phyloP scores from a whole-genome alignment of 345 rosid genomes.

The Ricinus communis region DNA sequence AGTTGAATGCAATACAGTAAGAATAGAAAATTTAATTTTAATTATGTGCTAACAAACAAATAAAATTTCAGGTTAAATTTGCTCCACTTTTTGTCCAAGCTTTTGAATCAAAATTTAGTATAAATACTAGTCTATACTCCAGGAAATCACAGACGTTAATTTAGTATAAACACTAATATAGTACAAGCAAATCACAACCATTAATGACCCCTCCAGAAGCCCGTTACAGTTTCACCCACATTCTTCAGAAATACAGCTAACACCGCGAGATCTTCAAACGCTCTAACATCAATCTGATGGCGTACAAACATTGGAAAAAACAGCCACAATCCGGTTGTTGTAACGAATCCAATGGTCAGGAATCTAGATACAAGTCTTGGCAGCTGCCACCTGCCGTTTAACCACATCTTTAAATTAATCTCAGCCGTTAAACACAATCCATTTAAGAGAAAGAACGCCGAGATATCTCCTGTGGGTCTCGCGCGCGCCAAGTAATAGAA shows the following conservation, averaged over 20 bases:
- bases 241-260: constrained; percentile 19
- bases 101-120: too few species aligned
- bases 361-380: constrained; percentile 16
- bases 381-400: constrained; percentile 11
- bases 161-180: too few species aligned
- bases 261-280: constrained; percentile 46
- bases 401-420: constrained; percentile 25
- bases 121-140: too few species aligned
- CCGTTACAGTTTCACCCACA: background rate
- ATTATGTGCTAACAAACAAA: too few species aligned
- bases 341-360: constrained; percentile 33
- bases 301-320: constrained; percentile 35
- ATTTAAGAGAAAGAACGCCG: constrained; percentile 54
- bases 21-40: too few species aligned
- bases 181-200: background rate
- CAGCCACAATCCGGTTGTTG: constrained; percentile 29
- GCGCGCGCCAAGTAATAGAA: constrained; percentile 54
- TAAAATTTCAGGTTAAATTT: too few species aligned
- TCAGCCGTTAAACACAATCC: constrained; percentile 36
- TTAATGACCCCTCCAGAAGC: background rate
- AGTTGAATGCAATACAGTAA: too few species aligned
- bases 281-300: constrained; percentile 23
- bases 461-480: constrained; percentile 49
- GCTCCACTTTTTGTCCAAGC: too few species aligned
- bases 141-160: too few species aligned